phyloP scores from a whole-genome alignment of 2,329 filamentous ascomycete species.

The Pseudocercospora cruenta region DNA sequence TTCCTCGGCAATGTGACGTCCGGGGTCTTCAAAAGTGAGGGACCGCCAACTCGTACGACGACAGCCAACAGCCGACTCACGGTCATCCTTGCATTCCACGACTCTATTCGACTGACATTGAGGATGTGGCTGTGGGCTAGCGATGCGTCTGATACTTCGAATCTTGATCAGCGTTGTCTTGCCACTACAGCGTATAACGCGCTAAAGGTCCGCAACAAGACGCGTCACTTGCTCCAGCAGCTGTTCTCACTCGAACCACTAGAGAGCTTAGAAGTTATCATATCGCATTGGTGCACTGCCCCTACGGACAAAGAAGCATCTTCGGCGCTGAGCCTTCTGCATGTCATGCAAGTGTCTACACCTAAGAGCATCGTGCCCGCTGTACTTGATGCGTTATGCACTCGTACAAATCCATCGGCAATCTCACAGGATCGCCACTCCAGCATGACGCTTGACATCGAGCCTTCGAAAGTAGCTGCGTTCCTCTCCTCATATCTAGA shows the following conservation, averaged over 20 bases:
- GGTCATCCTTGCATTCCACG: constrained; percentile 93
- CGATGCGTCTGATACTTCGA: constrained; percentile 59
- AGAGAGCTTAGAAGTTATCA: constrained; percentile 89
- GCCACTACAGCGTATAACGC: constrained; percentile 89
- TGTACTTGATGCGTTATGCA: constrained; percentile 95
- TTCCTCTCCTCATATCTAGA: constrained; percentile 90
- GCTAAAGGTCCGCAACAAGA: constrained; percentile 84
- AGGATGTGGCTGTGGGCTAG: constrained; percentile 93
- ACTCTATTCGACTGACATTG: constrained; percentile 89
- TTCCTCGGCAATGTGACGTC: constrained; percentile 96
- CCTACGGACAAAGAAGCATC: constrained; percentile 42
- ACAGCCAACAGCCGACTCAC: constrained; percentile 94
- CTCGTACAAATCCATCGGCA: constrained; percentile 81
- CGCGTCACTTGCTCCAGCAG: constrained; percentile 85
- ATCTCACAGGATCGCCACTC: constrained; percentile 81
- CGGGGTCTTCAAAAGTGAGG: constrained; percentile 81
- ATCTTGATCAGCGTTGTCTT: constrained; percentile 67
- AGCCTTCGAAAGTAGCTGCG: constrained; percentile 79
- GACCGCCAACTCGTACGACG: constrained; percentile 68
- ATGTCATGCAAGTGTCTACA: constrained; percentile 86
- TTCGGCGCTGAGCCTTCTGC: constrained; percentile 81
- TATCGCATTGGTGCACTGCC: constrained; percentile 75
- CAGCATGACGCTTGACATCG: constrained; percentile 81
- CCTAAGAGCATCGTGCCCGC: constrained; percentile 91
- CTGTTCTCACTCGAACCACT: constrained; percentile 89